Evolutionary conservation across 176 grass and related monocot species (phyloP).

Genomic region (Tuctoria greenei): DNA sequence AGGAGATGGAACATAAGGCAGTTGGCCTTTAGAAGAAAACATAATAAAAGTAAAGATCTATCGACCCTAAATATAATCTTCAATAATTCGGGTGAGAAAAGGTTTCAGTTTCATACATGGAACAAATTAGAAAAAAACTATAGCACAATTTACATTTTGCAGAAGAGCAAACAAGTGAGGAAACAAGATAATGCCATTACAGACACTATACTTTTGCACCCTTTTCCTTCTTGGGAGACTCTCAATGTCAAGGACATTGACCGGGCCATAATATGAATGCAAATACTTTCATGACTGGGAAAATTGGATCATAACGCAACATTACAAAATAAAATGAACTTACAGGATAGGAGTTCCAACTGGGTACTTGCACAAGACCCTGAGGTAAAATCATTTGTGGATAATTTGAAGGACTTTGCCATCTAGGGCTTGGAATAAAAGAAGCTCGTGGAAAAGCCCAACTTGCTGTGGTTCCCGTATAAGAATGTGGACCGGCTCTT

Average conservation of each 20-base stretch:
- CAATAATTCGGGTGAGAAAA: neutral
- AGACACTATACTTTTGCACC: neutral
- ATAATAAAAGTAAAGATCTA: constrained; percentile 33
- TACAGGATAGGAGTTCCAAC: constrained; percentile 89
- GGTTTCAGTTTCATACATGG: constrained; percentile 12
- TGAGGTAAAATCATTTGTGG: constrained; percentile 85
- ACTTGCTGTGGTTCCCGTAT: constrained; percentile 65
- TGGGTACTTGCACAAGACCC: constrained; percentile 84
- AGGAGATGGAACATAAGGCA: constrained; percentile 64
- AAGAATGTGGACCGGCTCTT: constrained; percentile 61
- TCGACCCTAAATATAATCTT: constrained; percentile 20
- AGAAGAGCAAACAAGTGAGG: constrained; percentile 25
- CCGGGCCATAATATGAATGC: neutral
- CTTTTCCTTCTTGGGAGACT: neutral
- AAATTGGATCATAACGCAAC: constrained; percentile 1
- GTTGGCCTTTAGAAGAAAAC: constrained; percentile 41
- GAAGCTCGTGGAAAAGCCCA: constrained; percentile 87
- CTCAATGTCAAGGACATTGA: constrained; percentile 5
- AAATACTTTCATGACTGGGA: neutral
- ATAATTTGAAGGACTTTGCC: constrained; percentile 95
- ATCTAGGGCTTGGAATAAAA: constrained; percentile 90
- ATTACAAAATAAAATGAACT: constrained; percentile 39
- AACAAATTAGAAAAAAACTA: constrained; percentile 17
- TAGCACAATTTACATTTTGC: constrained; percentile 14
- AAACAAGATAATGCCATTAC: constrained; percentile 7